phyloP scores from a whole-genome alignment of 2,329 filamentous ascomycete species.

The Zymoseptoria tritici region DNA sequence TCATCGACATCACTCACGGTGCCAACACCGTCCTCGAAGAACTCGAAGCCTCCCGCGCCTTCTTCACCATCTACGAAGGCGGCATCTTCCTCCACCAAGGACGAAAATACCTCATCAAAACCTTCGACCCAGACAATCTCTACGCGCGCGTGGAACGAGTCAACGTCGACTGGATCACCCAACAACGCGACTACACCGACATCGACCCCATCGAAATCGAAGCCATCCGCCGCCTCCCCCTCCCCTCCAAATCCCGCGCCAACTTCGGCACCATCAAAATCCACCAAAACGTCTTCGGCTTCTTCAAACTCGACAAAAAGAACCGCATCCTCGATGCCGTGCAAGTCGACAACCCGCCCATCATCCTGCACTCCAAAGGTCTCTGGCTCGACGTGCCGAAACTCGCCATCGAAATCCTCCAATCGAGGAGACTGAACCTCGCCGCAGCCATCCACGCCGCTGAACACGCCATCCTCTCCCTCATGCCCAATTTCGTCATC shows the following conservation, averaged over 20 bases:
- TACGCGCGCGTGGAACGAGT: slow-evolving; percentile 85
- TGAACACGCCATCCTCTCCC: slow-evolving; percentile 78
- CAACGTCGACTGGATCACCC: slow-evolving; percentile 89
- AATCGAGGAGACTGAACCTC: slow-evolving; percentile 64
- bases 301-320: slow-evolving; percentile 90
- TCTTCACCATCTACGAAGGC: slow-evolving; percentile 93
- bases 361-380: slow-evolving; percentile 75
- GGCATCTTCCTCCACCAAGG: slow-evolving; percentile 96
- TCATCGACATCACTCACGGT: slow-evolving; percentile 78
- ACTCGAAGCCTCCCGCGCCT: slow-evolving; percentile 89
- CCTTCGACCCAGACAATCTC: slow-evolving; percentile 71
- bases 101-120: slow-evolving; percentile 82
- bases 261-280: slow-evolving; percentile 85
- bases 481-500: slow-evolving; percentile 87
- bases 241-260: slow-evolving; percentile 55
- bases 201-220: slow-evolving; percentile 91
- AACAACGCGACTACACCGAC: slow-evolving; percentile 87
- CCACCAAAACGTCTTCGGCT: slow-evolving; percentile 83
- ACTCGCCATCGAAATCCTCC: slow-evolving; percentile 68
- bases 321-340: slow-evolving; percentile 84
- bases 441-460: slow-evolving; percentile 90
- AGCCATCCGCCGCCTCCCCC: slow-evolving; percentile 65
- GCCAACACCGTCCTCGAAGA: slow-evolving; percentile 85
- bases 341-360: slow-evolving; percentile 85
- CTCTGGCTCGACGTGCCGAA: slow-evolving; percentile 94